These are phyloP conservation scores for Symmetrospora coprosmae DNA, from an alignment of 768 basidiomycete species.

Conservation along the genomic window DNA sequence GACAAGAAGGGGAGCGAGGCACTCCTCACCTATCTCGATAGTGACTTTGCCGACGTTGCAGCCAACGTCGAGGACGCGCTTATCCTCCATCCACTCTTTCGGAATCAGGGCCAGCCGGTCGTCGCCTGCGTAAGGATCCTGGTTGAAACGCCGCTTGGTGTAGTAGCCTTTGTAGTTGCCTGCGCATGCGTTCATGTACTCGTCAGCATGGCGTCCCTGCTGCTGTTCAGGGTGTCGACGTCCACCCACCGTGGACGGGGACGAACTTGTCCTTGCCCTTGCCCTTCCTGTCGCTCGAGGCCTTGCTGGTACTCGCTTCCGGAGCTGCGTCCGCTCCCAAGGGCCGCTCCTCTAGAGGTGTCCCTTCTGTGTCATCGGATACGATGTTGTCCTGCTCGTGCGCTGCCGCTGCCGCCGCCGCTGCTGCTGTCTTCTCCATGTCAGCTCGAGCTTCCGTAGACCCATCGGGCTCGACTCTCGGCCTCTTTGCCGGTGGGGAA, in stretches of 20 bases:
- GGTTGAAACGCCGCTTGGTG: slow-evolving; percentile 10
- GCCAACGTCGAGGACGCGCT: slow-evolving; percentile 63
- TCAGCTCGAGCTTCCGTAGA: too few relatives aligned
- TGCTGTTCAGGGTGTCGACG: neutral
- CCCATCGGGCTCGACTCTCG: too few relatives aligned
- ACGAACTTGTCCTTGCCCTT: slow-evolving; percentile 11
- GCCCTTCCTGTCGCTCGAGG: neutral
- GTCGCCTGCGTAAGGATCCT: slow-evolving; percentile 48
- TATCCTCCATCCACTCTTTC: slow-evolving; percentile 43
- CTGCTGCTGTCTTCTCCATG: neutral
- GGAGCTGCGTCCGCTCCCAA: too few relatives aligned
- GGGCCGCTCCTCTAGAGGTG: too few relatives aligned
- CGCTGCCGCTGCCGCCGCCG: neutral
- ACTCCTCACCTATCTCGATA: slow-evolving; percentile 59
- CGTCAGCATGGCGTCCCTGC: neutral
- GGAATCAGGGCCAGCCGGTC: slow-evolving; percentile 55
- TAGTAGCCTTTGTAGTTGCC: slow-evolving; percentile 49
- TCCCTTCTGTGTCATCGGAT: too few relatives aligned
- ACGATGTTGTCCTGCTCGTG: too few relatives aligned
- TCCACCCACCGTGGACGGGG: neutral
- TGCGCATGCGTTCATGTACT: neutral
- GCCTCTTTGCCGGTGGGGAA: too few relatives aligned
- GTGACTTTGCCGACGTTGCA: slow-evolving; percentile 78
- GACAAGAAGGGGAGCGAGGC: neutral
- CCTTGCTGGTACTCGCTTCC: neutral